phyloP scores from a whole-genome alignment of 805 yeast genomes.

The Jamesozyma gamospora region DNA sequence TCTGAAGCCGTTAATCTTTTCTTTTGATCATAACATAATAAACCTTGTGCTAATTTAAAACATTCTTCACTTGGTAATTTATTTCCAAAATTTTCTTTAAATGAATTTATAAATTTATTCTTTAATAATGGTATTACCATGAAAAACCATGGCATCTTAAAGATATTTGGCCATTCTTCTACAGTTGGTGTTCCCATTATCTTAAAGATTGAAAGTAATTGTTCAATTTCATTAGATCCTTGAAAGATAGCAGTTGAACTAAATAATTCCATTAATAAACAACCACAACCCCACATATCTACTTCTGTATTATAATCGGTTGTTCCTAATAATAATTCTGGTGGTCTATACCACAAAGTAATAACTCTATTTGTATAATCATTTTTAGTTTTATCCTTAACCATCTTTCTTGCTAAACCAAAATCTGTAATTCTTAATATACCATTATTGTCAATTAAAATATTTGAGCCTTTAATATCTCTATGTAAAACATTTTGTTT shows the following conservation, averaged over 20 bases:
- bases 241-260: slow-evolving; percentile 69
- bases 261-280: slow-evolving; percentile 75
- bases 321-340: slow-evolving; percentile 82
- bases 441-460: slow-evolving; percentile 54
- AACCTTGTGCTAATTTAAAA: slow-evolving; percentile 51
- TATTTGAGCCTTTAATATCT: slow-evolving; percentile 76
- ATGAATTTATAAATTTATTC: slow-evolving; percentile 23
- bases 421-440: slow-evolving; percentile 67
- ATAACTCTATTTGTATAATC: slow-evolving; percentile 93
- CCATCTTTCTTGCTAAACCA: slow-evolving; percentile 70
- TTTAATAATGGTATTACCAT: slow-evolving; percentile 52
- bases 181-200: slow-evolving; percentile 79
- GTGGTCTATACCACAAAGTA: slow-evolving; percentile 96
- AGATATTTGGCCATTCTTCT: slow-evolving; percentile 69
- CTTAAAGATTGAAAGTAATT: slow-evolving; percentile 63
- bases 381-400: slow-evolving; percentile 39
- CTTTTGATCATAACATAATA: slow-evolving; percentile 61
- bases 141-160: slow-evolving; percentile 85
- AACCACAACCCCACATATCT: slow-evolving; percentile 96
- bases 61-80: slow-evolving; percentile 41
- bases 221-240: slow-evolving; percentile 83
- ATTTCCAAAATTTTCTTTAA: slow-evolving; percentile 34
- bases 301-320: slow-evolving; percentile 86
- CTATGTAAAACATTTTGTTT: slow-evolving; percentile 61
- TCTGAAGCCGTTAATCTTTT: slow-evolving; percentile 56